Conservation (phyloP, 805 yeast genomes). For the Metschnikowia baotianmanensis region DNA sequence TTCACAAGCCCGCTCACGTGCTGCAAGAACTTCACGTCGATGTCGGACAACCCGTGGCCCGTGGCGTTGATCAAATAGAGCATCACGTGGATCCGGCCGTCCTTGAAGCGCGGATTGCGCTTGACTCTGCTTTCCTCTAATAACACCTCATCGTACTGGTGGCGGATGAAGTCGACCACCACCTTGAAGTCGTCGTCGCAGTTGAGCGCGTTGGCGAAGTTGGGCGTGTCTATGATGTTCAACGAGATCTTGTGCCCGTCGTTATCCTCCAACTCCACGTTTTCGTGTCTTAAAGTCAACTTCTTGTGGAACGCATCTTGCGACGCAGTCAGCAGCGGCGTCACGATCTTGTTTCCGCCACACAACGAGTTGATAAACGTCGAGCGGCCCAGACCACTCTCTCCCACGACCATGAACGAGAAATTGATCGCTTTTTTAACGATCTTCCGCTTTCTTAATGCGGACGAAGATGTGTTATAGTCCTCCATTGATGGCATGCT, state of each 20-base stretch:
- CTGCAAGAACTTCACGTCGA: slow-evolving; percentile 41
- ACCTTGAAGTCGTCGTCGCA: slow-evolving; percentile 65
- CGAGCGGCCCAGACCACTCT: slow-evolving; percentile 86
- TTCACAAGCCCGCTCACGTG: slow-evolving; percentile 43
- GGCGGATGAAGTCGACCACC: slow-evolving; percentile 74
- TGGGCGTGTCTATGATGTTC: slow-evolving; percentile 79
- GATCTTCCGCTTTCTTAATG: slow-evolving; percentile 65
- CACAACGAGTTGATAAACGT: slow-evolving; percentile 89
- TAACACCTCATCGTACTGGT: slow-evolving; percentile 79
- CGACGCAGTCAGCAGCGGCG: slow-evolving; percentile 59
- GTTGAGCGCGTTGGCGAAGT: slow-evolving; percentile 73
- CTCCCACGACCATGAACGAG: slow-evolving; percentile 84
- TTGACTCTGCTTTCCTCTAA: slow-evolving; percentile 78
- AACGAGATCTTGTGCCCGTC: slow-evolving; percentile 80
- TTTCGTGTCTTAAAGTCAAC: slow-evolving; percentile 69
- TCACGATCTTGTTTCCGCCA: slow-evolving; percentile 77
- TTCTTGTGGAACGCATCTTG: slow-evolving; percentile 50
- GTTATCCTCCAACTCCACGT: slow-evolving; percentile 80
- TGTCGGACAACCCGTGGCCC: slow-evolving; percentile 43
- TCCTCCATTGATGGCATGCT: slow-evolving; percentile 19
- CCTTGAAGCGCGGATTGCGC: slow-evolving; percentile 82
- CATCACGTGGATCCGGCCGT: slow-evolving; percentile 72
- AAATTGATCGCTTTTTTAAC: slow-evolving; percentile 82
- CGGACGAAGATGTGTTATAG: slow-evolving; percentile 35
- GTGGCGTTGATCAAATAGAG: slow-evolving; percentile 46